Percentiles rank a stretch among this genome's conserved stretches.
Evolutionary conservation across 495 filamentous ascomycete species (phyloP).

Genomic region (Talaromyces ruber): DNA sequence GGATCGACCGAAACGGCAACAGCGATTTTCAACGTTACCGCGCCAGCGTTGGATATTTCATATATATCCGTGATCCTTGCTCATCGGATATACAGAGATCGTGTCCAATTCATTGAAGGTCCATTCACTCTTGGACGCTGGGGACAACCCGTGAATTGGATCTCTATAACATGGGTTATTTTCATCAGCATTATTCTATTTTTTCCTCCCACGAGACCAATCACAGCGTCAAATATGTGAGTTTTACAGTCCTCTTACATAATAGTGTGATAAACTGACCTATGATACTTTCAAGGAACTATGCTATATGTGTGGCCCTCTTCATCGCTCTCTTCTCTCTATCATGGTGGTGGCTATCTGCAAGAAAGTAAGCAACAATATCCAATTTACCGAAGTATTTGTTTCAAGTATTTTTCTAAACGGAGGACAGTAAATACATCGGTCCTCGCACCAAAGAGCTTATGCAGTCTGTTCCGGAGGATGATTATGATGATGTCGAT

Average conservation of each 20-base stretch:
- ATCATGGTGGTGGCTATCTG: constrained; percentile 58
- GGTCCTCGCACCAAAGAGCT: constrained; percentile 48
- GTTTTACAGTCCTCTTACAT: constrained; percentile 4
- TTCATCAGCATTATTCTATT: constrained; percentile 63
- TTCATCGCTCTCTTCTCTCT: constrained; percentile 55
- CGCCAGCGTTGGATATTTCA: constrained; percentile 59
- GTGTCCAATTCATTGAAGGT: constrained; percentile 52
- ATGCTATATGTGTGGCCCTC: constrained; percentile 55
- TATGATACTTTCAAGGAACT: too few species aligned
- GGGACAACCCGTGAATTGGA: constrained; percentile 48
- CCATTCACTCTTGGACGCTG: constrained; percentile 57
- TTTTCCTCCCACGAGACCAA: constrained; percentile 52
- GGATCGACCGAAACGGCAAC: constrained; percentile 58
- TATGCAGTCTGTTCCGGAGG: constrained; percentile 25
- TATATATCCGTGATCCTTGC: constrained; percentile 63
- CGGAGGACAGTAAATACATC: constrained; percentile 36
- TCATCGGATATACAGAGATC: constrained; percentile 48
- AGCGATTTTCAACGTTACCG: constrained; percentile 64
- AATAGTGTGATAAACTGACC: neutral
- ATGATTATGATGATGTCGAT: constrained; percentile 15
- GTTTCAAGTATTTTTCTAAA: neutral
- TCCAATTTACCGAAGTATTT: neutral
- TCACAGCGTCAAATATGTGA: constrained; percentile 57
- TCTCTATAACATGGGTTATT: constrained; percentile 55
- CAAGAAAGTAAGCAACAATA: constrained; percentile 38